Percentiles rank a stretch among this genome's conserved stretches.
Conservation (phyloP, 768 basidiomycete species). For the Lactarius psammicola region DNA sequence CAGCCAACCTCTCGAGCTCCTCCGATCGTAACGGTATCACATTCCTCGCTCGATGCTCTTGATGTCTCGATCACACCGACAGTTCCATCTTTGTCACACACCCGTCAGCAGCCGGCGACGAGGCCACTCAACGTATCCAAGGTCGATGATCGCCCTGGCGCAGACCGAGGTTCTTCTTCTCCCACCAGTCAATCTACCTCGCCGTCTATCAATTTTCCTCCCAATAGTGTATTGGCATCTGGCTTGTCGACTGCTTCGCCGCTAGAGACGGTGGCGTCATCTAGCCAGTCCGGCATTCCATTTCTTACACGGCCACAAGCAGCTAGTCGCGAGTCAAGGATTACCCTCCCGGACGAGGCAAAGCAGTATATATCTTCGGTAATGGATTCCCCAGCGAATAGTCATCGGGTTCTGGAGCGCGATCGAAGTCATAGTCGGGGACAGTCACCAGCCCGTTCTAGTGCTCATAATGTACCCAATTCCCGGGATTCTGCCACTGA, state of each 20-base stretch:
- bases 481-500: constrained; percentile 23
- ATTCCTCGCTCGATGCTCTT: not conserved
- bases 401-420: constrained; percentile 41
- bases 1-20: constrained; percentile 9
- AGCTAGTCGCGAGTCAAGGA: constrained; percentile 61
- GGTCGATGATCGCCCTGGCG: constrained; percentile 2
- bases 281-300: not conserved
- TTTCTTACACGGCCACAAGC: constrained; percentile 18
- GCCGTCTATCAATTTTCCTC: constrained; percentile 2
- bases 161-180: constrained; percentile 2
- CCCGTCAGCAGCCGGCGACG: constrained; percentile 7
- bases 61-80: not conserved
- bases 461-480: constrained; percentile 11
- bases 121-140: constrained; percentile 19
- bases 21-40: constrained; percentile 17
- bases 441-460: constrained; percentile 16
- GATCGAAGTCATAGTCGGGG: constrained; percentile 9
- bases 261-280: constrained; percentile 8
- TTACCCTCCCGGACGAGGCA: constrained; percentile 75
- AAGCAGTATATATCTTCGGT: constrained; percentile 68
- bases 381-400: constrained; percentile 59
- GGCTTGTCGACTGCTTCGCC: constrained; percentile 12
- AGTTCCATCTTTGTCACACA: not conserved
- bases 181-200: constrained; percentile 8
- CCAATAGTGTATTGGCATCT: not conserved